Evolutionary conservation across 1,284 basidiomycete species (phyloP).

Genomic region (Testicularia cyperi): DNA sequence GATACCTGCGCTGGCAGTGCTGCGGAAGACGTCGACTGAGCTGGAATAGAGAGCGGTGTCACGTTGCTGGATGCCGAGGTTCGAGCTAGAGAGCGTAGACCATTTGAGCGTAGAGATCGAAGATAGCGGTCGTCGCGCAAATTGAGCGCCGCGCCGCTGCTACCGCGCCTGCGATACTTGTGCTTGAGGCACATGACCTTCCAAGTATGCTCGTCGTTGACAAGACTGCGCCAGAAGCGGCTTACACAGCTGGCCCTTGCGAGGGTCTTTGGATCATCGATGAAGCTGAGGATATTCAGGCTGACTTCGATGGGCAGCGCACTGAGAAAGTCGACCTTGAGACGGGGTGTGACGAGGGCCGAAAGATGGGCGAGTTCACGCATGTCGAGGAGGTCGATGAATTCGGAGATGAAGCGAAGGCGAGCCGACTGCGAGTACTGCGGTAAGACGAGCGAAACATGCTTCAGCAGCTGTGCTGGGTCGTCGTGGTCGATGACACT

Average conservation of each 20-base stretch:
- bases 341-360: conserved; percentile 71
- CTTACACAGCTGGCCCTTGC: conserved; percentile 74
- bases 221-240: conserved; percentile 73
- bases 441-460: conserved; percentile 34
- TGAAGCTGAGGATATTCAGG: conserved; percentile 76
- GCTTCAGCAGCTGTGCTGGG: conserved; percentile 32
- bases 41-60: conserved; percentile 1
- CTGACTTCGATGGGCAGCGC: conserved; percentile 82
- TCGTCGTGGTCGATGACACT: conserved; percentile 24
- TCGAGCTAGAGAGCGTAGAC: too few species aligned
- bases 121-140: conserved; percentile 26
- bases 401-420: conserved; percentile 42
- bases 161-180: conserved; percentile 32
- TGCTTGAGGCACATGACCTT: conserved; percentile 70
- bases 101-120: too few species aligned
- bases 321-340: conserved; percentile 82
- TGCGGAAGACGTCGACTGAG: conserved; percentile 16
- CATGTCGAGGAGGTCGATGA: conserved; percentile 63
- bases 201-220: conserved; percentile 84
- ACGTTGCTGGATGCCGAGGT: conserved; percentile 5
- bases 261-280: conserved; percentile 79
- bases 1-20: too few species aligned
- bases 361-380: conserved; percentile 79
- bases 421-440: conserved; percentile 34
- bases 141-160: conserved; percentile 16